A percentile compares a stretch with the other conserved stretches of the same genome.
Conservation (phyloP, 1,284 basidiomycete genomes). For the Cutaneotrichosporon mucoides region DNA sequence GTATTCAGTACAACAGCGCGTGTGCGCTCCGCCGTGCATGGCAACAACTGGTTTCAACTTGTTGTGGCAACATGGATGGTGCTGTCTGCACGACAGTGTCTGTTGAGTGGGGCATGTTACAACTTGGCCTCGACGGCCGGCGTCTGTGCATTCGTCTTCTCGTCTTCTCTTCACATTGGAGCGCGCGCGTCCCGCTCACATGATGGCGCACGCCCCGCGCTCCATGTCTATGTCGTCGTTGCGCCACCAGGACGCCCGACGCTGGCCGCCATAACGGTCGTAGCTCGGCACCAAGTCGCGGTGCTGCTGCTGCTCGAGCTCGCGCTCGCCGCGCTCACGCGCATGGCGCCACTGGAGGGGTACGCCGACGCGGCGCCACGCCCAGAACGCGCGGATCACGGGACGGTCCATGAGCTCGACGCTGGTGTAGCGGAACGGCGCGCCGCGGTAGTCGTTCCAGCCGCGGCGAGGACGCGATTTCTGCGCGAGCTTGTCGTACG, state of each 20-base stretch:
- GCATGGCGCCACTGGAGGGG: slow-evolving; percentile 28
- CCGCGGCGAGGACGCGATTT: slow-evolving; percentile 65
- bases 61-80: too few relatives aligned
- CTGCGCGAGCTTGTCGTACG: slow-evolving; percentile 54
- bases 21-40: not conserved
- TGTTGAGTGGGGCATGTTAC: not conserved
- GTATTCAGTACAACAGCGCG: not conserved
- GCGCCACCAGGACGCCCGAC: slow-evolving; percentile 6
- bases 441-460: slow-evolving; percentile 64
- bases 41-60: too few relatives aligned
- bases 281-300: slow-evolving; percentile 1
- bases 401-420: slow-evolving; percentile 38
- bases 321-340: slow-evolving; percentile 15
- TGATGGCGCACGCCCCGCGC: slow-evolving; percentile 16
- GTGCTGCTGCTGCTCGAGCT: not conserved
- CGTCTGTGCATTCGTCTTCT: too few relatives aligned
- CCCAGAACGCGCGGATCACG: slow-evolving; percentile 80
- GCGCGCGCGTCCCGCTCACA: slow-evolving; percentile 2
- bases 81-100: not conserved
- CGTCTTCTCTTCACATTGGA: too few relatives aligned
- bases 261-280: slow-evolving; percentile 1
- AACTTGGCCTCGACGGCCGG: not conserved
- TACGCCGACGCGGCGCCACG: slow-evolving; percentile 73
- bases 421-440: slow-evolving; percentile 35
- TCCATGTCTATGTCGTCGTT: slow-evolving; percentile 15